phyloP scores from a whole-genome alignment of 2,329 filamentous ascomycete species.

The Nemania sp. region DNA sequence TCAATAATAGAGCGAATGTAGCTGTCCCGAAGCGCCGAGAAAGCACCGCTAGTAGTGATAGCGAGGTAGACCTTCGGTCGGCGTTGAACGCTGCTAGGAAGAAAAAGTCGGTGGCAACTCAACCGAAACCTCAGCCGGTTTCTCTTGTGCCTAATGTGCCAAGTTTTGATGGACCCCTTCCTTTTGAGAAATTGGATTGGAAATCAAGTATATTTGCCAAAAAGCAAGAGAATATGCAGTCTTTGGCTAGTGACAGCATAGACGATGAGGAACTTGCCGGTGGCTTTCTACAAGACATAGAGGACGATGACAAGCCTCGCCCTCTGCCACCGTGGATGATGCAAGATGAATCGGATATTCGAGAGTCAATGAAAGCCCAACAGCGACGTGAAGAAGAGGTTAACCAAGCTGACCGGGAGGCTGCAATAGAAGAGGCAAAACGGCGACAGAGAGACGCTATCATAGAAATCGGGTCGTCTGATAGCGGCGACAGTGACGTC shows the following conservation, averaged over 20 bases:
- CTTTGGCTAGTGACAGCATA: conserved; percentile 15
- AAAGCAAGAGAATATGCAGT: conserved; percentile 51
- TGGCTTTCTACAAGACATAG: conserved; percentile 52
- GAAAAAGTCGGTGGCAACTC: conserved; percentile 58
- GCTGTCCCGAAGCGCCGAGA: conserved; percentile 63
- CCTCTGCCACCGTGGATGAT: conserved; percentile 82
- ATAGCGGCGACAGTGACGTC: conserved; percentile 65
- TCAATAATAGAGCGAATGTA: conserved; percentile 78
- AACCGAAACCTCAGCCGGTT: conserved; percentile 40
- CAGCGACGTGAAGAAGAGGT: conserved; percentile 68
- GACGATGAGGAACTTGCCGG: conserved; percentile 50
- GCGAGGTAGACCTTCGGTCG: conserved; percentile 83
- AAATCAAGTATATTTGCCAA: conserved; percentile 70
- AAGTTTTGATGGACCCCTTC: conserved; percentile 82
- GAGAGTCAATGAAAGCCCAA: conserved; percentile 71
- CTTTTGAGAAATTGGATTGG: conserved; percentile 87
- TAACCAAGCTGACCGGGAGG: conserved; percentile 72
- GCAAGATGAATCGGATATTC: conserved; percentile 71
- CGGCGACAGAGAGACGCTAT: conserved; percentile 61
- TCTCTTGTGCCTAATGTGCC: conserved; percentile 64
- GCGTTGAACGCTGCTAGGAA: conserved; percentile 77
- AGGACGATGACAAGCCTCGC: conserved; percentile 59
- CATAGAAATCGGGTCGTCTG: conserved; percentile 73
- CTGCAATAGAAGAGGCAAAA: conserved; percentile 66
- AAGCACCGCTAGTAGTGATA: conserved; percentile 72